Conservation (phyloP, 2,329 filamentous ascomycete species). For the Neonectria magnoliae region DNA sequence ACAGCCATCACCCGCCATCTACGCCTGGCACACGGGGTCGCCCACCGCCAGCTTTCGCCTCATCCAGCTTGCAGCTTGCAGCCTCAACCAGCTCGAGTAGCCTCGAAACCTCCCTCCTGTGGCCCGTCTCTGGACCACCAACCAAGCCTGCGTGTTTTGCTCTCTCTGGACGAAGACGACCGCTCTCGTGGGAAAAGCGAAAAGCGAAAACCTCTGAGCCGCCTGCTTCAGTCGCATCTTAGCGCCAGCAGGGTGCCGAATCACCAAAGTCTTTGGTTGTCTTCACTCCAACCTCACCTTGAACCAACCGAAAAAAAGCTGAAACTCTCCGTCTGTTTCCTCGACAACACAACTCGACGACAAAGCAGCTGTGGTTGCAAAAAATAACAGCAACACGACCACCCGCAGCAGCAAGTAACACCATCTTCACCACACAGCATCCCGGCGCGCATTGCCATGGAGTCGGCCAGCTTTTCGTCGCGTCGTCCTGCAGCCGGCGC, state of each 20-base stretch:
- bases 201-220: background rate
- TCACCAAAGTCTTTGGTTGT: background rate
- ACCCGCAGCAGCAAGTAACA: constrained; percentile 15
- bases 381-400: constrained; percentile 6
- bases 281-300: background rate
- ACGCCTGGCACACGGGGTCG: constrained; percentile 10
- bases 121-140: background rate
- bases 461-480: constrained; percentile 46
- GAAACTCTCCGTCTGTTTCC: background rate
- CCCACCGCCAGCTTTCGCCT: constrained; percentile 14
- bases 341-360: background rate
- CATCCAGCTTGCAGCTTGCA: background rate
- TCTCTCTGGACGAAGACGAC: background rate
- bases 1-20: constrained; percentile 17
- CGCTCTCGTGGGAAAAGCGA: background rate
- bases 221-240: background rate
- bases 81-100: background rate
- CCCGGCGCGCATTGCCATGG: constrained; percentile 38
- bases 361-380: background rate
- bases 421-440: constrained; percentile 16
- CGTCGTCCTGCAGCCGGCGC: constrained; percentile 48
- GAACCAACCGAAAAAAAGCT: background rate
- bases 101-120: background rate
- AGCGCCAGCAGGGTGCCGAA: background rate
- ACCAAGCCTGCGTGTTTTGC: background rate